Evolutionary conservation across 495 filamentous ascomycete species (phyloP).

Genomic region (Aspergillus cavernicola): DNA sequence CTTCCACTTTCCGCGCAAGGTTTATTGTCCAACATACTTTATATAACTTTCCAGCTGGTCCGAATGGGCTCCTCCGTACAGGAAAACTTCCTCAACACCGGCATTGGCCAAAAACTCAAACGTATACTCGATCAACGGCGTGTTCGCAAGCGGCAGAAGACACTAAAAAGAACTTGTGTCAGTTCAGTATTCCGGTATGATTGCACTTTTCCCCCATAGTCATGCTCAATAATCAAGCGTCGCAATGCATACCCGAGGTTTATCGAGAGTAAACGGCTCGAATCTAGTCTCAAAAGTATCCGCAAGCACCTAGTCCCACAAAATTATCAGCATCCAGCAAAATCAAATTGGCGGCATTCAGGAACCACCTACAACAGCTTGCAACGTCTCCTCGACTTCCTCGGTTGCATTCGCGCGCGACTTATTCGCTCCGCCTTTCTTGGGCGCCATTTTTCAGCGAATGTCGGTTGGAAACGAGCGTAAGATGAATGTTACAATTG

Average conservation of each 20-base stretch:
- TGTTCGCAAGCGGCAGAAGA: slow-evolving; percentile 89
- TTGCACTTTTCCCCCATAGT: too few species aligned
- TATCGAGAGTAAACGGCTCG: slow-evolving; percentile 82
- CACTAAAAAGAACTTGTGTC: slow-evolving; percentile 51
- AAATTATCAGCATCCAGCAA: slow-evolving; percentile 14
- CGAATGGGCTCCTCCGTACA: slow-evolving; percentile 90
- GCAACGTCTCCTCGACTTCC: slow-evolving; percentile 76
- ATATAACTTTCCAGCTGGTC: slow-evolving; percentile 86
- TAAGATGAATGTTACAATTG: slow-evolving; percentile 19
- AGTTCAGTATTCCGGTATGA: slow-evolving; percentile 2
- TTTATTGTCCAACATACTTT: slow-evolving; percentile 36
- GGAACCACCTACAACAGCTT: slow-evolving; percentile 70
- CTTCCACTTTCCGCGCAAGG: neutral
- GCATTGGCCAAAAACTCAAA: slow-evolving; percentile 94
- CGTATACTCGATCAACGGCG: slow-evolving; percentile 94
- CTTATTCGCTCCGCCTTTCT: slow-evolving; percentile 64
- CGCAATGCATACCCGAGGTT: slow-evolving; percentile 66
- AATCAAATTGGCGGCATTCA: slow-evolving; percentile 9
- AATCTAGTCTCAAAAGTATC: slow-evolving; percentile 94
- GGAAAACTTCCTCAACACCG: slow-evolving; percentile 84
- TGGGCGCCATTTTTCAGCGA: slow-evolving; percentile 36
- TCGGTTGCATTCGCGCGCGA: slow-evolving; percentile 56
- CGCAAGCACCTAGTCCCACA: slow-evolving; percentile 60
- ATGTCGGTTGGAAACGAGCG: neutral
- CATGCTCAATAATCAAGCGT: too few species aligned